Base-by-base conservation (phyloP, 1,139 yeast species). In the Scheffersomyces quercinus region DNA sequence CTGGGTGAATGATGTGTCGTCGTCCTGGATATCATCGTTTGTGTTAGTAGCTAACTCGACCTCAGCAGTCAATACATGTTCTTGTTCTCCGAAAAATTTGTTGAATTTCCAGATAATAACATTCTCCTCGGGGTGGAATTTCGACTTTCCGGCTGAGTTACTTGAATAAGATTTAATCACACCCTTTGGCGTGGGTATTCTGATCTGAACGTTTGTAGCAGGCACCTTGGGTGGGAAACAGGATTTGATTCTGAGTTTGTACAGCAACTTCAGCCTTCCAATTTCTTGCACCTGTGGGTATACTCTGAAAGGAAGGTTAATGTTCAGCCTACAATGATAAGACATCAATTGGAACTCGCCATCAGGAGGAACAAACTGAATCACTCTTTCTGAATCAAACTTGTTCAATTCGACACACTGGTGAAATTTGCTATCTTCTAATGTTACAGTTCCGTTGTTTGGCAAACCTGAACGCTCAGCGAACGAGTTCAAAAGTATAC, bases 261-360 rank as follows among this genome's bases (percentile, higher is more conserved):
- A 82, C 51, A 78, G 82, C 20, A 83, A 65, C 35, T 67, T 69
- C 32, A 65, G 62, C 35, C 69, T 60, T 3, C 83, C 85, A n/a
- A 70, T 57, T 43, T 79, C 81, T 24, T 76, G 73, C 3, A 86
- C 79, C 37, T 75, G 69, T 1, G 95, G 86, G n/a, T 75, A 68
- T 10, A 89, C 77, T 42, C 75, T 73, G 62, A 90, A 87, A 3
- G 98, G 99, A 24, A 88, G 58, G 46, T 79, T 79, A 50, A 83
- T 68, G 54, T 83, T 82, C 54, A 81, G 70, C 12, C 58, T 49
- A 64, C 74, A 42, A 77, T 77, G 73, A 48, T 91, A 91, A 37
- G 82, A 72, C 95, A 93, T 85, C 45, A 93, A 76, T 60, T 90
- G 96, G 62, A 89, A 89, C 44, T 83, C 85, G 0, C 98, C 98